A percentile compares a stretch with the other conserved stretches of the same genome.
phyloP scores from a whole-genome alignment of 805 yeast species.

The Myxozyma monticola region DNA sequence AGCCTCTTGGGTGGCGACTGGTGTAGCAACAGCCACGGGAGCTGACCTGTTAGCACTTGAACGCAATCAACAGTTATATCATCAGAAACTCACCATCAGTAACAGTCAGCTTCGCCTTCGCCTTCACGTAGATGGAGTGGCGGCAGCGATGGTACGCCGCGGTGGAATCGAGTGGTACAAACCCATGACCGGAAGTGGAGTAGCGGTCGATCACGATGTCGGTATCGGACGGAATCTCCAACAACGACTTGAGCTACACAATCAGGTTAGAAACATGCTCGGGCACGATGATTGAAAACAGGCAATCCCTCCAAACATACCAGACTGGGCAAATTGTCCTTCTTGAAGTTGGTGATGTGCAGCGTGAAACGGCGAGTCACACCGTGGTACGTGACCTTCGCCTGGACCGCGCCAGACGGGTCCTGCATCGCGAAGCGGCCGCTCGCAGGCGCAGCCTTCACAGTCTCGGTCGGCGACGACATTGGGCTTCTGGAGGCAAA shows the following conservation, averaged over 20 bases:
- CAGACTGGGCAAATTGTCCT: conserved; percentile 2
- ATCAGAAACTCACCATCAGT: conserved; percentile 3
- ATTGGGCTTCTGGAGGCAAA: no score
- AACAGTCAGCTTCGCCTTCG: conserved; percentile 22
- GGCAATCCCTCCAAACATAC: neutral
- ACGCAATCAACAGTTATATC: neutral
- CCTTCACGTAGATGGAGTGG: conserved; percentile 20
- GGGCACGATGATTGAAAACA: neutral
- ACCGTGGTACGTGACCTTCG: conserved; percentile 18
- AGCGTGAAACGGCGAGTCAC: conserved; percentile 23
- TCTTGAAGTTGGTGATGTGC: conserved; percentile 8
- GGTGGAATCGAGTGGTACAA: conserved; percentile 13
- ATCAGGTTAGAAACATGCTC: neutral
- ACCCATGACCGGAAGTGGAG: conserved; percentile 20
- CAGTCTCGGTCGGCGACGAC: neutral
- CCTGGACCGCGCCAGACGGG: conserved; percentile 15
- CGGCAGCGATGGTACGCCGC: conserved; percentile 16
- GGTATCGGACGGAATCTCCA: conserved; percentile 13
- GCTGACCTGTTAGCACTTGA: neutral
- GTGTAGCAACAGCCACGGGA: neutral
- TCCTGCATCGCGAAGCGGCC: conserved; percentile 1
- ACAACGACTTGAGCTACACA: conserved; percentile 20
- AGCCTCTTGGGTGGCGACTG: neutral
- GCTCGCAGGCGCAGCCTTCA: neutral
- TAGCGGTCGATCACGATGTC: conserved; percentile 16